These are phyloP conservation scores for Solanum chaucha DNA, from an alignment of 257 asterid species.

Conservation along the genomic window DNA sequence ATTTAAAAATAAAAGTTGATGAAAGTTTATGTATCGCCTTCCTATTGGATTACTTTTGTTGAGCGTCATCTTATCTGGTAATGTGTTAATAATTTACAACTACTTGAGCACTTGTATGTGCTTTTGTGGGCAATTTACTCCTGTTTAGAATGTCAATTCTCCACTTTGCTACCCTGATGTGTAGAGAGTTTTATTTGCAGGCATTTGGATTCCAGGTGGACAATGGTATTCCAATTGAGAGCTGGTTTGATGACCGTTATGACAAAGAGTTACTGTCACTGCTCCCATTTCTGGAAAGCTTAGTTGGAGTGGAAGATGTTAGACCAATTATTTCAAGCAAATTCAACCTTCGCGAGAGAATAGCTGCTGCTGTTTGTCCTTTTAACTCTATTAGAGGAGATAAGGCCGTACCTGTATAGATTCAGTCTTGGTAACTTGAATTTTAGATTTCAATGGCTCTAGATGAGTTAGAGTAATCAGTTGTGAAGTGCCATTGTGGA, in stretches of 20 bases:
- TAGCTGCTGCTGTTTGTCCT: conserved; percentile 71
- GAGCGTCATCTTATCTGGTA: background rate
- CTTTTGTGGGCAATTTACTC: background rate
- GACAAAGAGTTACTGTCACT: conserved; percentile 59
- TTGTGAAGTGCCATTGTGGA: background rate
- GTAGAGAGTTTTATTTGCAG: conserved; percentile 24
- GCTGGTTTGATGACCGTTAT: conserved; percentile 85
- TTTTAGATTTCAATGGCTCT: background rate
- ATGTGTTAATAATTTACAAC: background rate
- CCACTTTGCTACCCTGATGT: background rate
- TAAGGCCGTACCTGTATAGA: conserved; percentile 3
- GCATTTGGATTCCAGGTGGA: conserved; percentile 99
- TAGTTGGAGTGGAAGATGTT: conserved; percentile 72
- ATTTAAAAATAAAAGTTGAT: background rate
- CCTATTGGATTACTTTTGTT: background rate
- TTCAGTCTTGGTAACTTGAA: background rate
- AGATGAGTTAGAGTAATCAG: background rate
- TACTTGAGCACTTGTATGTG: background rate
- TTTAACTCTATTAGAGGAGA: conserved; percentile 26
- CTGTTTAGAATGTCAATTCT: background rate
- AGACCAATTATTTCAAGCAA: conserved; percentile 67
- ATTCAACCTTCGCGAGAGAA: conserved; percentile 61
- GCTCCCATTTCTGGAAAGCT: conserved; percentile 82
- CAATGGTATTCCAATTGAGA: conserved; percentile 93
- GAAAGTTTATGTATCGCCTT: background rate